Evolutionary conservation across 2,329 filamentous ascomycete genomes (phyloP), one percentile per base, ranked within the genome.

Genomic region (Fusarium penzigii): DNA sequence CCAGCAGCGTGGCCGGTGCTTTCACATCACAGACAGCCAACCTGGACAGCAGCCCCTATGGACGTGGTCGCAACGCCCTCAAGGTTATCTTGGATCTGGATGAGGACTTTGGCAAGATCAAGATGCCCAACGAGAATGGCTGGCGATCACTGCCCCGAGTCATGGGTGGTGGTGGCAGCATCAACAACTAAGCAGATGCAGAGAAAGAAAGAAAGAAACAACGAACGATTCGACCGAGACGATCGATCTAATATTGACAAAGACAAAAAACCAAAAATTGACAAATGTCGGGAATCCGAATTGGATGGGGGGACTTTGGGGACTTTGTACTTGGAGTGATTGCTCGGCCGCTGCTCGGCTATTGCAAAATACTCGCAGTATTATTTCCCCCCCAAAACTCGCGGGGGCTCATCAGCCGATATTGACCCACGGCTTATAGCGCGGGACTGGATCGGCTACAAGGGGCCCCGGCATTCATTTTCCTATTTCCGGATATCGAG

Each of bases 71-170:
- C 55, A 97, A 97, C 70, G 93, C 93, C 11, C 80, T 97, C 63
- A 97, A 97, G 82, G 90, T 97, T 65, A 93, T 97, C 64, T 83
- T 97, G 44, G 93, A 97, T 72, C 78, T 97, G 55, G 93, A 97
- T 69, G 87, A 94, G 75, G 89, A 95, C 70, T 97, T 97, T 78
- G 93, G 93, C 56, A 84, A 86, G 62, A 75, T 89, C 54, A 85
- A 83, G 72, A 68, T 89, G 54, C 80, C 81, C 14, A 75, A 77
- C 62, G 74, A 78, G 57, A 70, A 78, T 63, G 71, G 73, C 34
- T 84, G 81, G 82, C 78, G 78, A 67, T 72, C 74, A 17, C 61
- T 85, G 62, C 81, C 81, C 17, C 71, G 69, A 46, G 68, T 76
- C 55, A 78, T 84, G 65, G 74, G 76, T 38, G 76, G 75, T 36